Conservation (phyloP, 805 yeast species). For the Diddensiella transvaalensis region DNA sequence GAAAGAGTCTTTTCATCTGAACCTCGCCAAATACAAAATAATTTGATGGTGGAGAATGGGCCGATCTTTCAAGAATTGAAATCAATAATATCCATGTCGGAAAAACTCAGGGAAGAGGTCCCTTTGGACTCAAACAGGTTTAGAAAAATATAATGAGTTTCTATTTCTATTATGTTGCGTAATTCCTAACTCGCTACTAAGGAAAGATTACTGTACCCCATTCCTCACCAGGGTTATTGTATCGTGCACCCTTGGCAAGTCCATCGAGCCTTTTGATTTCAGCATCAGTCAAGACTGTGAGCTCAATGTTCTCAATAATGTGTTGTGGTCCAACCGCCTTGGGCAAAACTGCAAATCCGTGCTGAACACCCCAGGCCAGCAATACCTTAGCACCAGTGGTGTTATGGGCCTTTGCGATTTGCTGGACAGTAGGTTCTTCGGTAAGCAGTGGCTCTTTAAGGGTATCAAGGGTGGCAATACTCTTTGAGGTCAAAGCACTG, state of each 20-base stretch:
- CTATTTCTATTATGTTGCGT: too few species aligned
- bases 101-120: neutral
- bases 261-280: conserved; percentile 5
- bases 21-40: neutral
- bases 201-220: conserved; percentile 10
- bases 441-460: conserved; percentile 50
- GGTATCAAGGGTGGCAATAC: neutral
- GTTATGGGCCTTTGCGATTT: conserved; percentile 39
- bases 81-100: neutral
- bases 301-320: conserved; percentile 2
- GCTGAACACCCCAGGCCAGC: conserved; percentile 47
- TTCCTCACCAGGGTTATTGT: conserved; percentile 9
- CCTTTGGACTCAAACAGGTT: neutral
- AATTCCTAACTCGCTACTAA: too few species aligned
- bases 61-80: neutral
- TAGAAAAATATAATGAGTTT: too few species aligned
- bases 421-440: conserved; percentile 48
- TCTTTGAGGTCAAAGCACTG: neutral
- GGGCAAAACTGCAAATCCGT: conserved; percentile 63
- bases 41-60: neutral
- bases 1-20: neutral
- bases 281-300: conserved; percentile 2
- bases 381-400: conserved; percentile 45
- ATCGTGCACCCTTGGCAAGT: conserved; percentile 4
- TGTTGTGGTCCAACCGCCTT: conserved; percentile 54